Evolutionary conservation across 2,329 filamentous ascomycete species (phyloP), one percentile per base, ranked within the genome.

Genomic region (Xylaria polymorpha): DNA sequence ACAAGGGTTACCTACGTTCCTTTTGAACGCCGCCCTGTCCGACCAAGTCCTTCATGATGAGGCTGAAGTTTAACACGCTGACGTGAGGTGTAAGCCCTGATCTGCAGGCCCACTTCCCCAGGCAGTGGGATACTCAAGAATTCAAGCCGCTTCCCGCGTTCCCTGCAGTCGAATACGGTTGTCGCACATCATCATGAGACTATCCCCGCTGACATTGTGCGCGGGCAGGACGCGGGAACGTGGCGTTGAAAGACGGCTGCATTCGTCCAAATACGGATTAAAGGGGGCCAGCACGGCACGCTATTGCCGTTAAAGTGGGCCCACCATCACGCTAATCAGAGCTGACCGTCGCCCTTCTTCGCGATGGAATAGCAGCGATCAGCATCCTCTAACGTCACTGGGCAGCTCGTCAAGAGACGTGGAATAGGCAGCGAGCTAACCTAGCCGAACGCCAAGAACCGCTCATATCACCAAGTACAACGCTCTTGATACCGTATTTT

Each of bases 241-340:
- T 53, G 63, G 64, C 64, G 64, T 22, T n/a, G 43, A 50, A 46
- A 25, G 15, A 32, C 56, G 37, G 50, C 22, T 41, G 35, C n/a
- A 50, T 39, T 55, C 20, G 51, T n/a, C 67, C 58, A 9, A 55
- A 66, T 59, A 39, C 25, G 61, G 64, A 35, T 61, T 60, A 44
- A 44, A 29, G 68, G 64, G 56, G 41, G 68, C 68, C 68, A 68
- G 65, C 68, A 62, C 61, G 68, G 68, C 65, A 70, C 61, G 29
- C 48, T 61, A 53, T 53, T 61, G 51, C 68, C 67, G 67, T 60
- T 25, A 57, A 53, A 43, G 48, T 64, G 64, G 60, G 50, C 22
- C 44, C 9, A 50, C 22, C 9, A n/a, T 44, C 20, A 64, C 59
- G 50, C 67, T 69, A 63, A 50, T 37, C 32, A 29, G 20, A 20